Base-by-base conservation (phyloP, 768 basidiomycete genomes). In the Mycena floridula region DNA sequence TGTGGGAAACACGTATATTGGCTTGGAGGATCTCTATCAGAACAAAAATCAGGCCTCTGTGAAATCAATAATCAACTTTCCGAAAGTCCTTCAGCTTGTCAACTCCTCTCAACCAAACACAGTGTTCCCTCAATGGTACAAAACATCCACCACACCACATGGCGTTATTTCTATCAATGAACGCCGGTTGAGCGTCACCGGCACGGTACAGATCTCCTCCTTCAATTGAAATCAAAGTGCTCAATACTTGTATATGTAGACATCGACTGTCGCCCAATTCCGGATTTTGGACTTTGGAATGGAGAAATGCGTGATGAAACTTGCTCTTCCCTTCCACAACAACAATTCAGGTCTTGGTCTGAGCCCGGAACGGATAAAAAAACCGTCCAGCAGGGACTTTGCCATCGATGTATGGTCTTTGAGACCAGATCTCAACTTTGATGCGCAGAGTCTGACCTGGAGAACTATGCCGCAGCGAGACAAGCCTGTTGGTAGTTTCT, bases 211-310 rank as follows among this genome's bases (percentile, higher is more conserved):
- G 32, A 15, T 35, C 7, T 35, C 28, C 32, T 7, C 13, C 18
- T 35, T 35, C 32, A 35, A 4, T 13, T 3, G 18, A 7, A 13
- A 35, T 35, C 3, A n/a, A n/a, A n/a, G n/a, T n/a, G n/a, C n/a
- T n/a, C n/a, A n/a, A n/a, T n/a, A n/a, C n/a, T n/a, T n/a, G n/a
- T n/a, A n/a, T n/a, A n/a, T n/a, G n/a, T 35, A 63, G 61, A 52
- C 53, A 8, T 58, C 57, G 4, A 57, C 61, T 4, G 44, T 63
- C 9, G 53, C 53, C 3, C 59, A 62, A 40, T 63, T 62, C 41
- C 52, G 54, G 23, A 55, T 56, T 7, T 46, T 59, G 25, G 62
- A 63, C 49, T 63, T 54, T 44, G 62, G 62, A 5, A 60, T 63
- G 60, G 60, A 63, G 43, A 48, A 50, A 25, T 63, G 62, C 44